phyloP scores from a whole-genome alignment of 2,329 filamentous ascomycete genomes.

The Aureobasidium mangrovei region DNA sequence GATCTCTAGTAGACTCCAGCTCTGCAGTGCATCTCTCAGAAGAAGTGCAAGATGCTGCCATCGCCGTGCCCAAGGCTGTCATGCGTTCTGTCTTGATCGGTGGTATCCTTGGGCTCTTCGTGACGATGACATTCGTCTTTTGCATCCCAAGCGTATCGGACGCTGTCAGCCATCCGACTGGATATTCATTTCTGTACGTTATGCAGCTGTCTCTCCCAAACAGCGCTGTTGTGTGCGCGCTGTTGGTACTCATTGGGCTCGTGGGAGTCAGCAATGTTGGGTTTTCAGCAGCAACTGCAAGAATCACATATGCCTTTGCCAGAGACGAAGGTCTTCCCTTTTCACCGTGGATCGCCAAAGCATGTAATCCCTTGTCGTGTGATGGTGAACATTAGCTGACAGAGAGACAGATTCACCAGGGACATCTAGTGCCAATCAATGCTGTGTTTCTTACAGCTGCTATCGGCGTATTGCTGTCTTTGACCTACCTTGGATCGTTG shows the following conservation, averaged over 20 bases:
- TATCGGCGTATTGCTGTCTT: constrained; percentile 14
- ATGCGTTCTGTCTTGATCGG: constrained; percentile 23
- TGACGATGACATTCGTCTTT: constrained; percentile 22
- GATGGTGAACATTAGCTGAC: neutral
- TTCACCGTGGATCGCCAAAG: constrained; percentile 13
- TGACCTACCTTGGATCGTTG: constrained; percentile 18
- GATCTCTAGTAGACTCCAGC: constrained; percentile 1
- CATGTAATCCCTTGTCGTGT: neutral
- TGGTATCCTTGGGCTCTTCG: constrained; percentile 27
- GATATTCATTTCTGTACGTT: constrained; percentile 30
- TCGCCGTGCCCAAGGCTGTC: constrained; percentile 23
- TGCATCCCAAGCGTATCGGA: constrained; percentile 21
- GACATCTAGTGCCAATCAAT: constrained; percentile 9
- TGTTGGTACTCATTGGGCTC: neutral
- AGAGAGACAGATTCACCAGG: neutral
- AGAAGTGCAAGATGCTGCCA: constrained; percentile 23
- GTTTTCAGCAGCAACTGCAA: constrained; percentile 1
- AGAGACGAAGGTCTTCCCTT: constrained; percentile 36
- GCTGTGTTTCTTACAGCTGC: constrained; percentile 15
- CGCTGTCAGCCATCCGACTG: constrained; percentile 24
- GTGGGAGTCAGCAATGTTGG: neutral
- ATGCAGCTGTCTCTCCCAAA: constrained; percentile 17
- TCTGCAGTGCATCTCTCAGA: constrained; percentile 19
- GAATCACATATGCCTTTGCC: constrained; percentile 36
- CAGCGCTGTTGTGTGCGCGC: neutral